Evolutionary conservation across 768 basidiomycete species (phyloP), one percentile per base, ranked within the genome.

Genomic region (Xanthoconium purpureum): DNA sequence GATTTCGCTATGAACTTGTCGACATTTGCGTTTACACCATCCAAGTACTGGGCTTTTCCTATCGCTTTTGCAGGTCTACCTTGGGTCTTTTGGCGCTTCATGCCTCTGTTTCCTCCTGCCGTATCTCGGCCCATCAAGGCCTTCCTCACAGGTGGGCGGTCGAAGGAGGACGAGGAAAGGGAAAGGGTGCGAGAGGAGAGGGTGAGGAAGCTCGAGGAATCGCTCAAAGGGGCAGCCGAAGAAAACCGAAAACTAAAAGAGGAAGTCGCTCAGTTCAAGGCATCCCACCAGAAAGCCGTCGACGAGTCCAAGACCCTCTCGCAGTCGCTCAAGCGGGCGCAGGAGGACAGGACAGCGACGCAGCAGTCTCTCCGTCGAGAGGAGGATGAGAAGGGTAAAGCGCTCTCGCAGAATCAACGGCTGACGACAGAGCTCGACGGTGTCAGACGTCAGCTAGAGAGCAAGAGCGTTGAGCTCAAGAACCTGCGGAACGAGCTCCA

Each of bases 1-100:
- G 50, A 43, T 24, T 37, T 46, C 47, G 60, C 66, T 20, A 71
- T 71, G 70, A 70, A 67, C 67, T 50, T 62, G 56, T 62, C 71
- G 38, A 67, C 67, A 28, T 56, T 69, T 44, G 63, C 57, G 20
- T 63, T 66, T 20, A 58, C 64, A 10, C 67, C 67, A 18, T 71
- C 66, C 42, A 69, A 59, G 52, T 63, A 63, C 52, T 71, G 58
- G 60, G 57, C 63, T 40, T 39, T 69, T 50, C 69, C 70, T 32
- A 39, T 73, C 59, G 62, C 67, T n/a, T 61, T 71, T 33, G 63
- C 66, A 2, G 66, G 66, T 52, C 45, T 72, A 8, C 65, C 65
- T 30, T 66, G 59, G 59, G 36, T 71, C 52, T 13, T 69, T 5
- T 37, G 56, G 50, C 62, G 64, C 42, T 51, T 54, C 58, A 58